phyloP scores from a whole-genome alignment of 371 early-diverging fungal genomes.

The Mortierella sp. region DNA sequence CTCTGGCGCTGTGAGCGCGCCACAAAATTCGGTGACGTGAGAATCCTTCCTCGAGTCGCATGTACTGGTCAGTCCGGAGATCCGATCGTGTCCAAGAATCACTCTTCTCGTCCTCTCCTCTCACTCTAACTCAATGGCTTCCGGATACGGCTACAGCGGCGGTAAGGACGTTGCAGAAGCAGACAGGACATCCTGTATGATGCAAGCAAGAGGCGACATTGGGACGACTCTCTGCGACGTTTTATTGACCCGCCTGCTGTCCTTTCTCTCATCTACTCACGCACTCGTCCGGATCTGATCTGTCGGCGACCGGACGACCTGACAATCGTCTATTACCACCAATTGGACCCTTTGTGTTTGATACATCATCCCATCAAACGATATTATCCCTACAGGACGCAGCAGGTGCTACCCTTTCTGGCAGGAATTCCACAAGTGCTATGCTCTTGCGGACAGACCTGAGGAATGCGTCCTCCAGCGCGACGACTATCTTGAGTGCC shows the following conservation, averaged over 20 bases:
- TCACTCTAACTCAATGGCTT: conserved; percentile 51
- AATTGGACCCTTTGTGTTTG: no score
- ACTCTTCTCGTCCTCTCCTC: conserved; percentile 7
- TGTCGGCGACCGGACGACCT: background rate
- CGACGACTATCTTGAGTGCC: conserved; percentile 86
- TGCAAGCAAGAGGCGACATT: no score
- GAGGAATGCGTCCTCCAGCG: conserved; percentile 77
- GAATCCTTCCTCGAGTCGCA: no score
- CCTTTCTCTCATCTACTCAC: no score
- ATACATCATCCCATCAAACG: no score
- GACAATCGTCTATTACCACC: background rate
- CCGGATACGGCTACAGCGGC: conserved; percentile 60
- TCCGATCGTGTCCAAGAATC: conserved; percentile 2
- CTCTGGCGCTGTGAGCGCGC: no score
- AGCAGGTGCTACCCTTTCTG: conserved; percentile 85
- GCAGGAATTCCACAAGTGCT: conserved; percentile 90
- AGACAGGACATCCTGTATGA: no score
- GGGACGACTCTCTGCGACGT: no score
- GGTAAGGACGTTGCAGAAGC: conserved; percentile 33
- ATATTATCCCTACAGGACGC: conserved; percentile 63
- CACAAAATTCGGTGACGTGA: no score
- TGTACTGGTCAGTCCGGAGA: no score
- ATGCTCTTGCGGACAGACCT: conserved; percentile 75
- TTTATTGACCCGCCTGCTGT: no score
- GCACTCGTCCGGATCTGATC: no score